Evolutionary conservation across 805 yeast species (phyloP), one percentile per base, ranked within the genome.

Genomic region (Barnettozyma californica): DNA sequence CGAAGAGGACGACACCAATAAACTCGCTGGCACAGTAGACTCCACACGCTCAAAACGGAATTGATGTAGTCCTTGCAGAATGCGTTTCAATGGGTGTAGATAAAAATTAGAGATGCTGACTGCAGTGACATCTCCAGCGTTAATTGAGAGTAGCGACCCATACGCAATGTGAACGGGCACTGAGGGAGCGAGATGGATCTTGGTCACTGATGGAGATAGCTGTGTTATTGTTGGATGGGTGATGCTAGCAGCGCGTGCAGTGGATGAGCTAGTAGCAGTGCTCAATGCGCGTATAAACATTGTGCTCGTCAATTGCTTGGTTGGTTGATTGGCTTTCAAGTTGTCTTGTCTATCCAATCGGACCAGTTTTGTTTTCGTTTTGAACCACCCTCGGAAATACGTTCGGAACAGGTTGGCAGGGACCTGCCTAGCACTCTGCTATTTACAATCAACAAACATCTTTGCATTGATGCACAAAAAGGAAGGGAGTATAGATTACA

Each of bases 161-260:
- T 71, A 67, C 37, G 74, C 68, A 11, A 80, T 63, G 51, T 69
- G 67, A 2, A 80, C 62, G 0, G 87, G 85, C 1, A 78, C 65
- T 0, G 86, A 80, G 1, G 87, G 81, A 1, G 83, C 81, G n/a
- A 77, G 59, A 1, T 71, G 65, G n/a, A 80, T 60, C 6, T 77
- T 68, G 20, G 80, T 62, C 0, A 79, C 68, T 0, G 80, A 67
- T 20, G 77, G 73, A 2, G 81, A 39, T 3, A 44, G 26, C 10
- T 44, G 41, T 13, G 44, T 19, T 19, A 44, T 14, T 4, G 36
- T 25, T 4, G 41, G 18, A 14, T 36, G 21, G 9, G 36, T 37
- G n/a, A 36, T 21, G 14, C 39, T 36, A 26, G 46, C 33, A 9
- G 46, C n/a, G 16, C 46, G 46, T 4, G 20, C 27, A 6, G 46